A percentile compares a stretch with the other conserved stretches of the same genome.
These are phyloP conservation scores for Eucalyptus curtisii DNA, from an alignment of 345 rosid genomes.

Conservation along the genomic window DNA sequence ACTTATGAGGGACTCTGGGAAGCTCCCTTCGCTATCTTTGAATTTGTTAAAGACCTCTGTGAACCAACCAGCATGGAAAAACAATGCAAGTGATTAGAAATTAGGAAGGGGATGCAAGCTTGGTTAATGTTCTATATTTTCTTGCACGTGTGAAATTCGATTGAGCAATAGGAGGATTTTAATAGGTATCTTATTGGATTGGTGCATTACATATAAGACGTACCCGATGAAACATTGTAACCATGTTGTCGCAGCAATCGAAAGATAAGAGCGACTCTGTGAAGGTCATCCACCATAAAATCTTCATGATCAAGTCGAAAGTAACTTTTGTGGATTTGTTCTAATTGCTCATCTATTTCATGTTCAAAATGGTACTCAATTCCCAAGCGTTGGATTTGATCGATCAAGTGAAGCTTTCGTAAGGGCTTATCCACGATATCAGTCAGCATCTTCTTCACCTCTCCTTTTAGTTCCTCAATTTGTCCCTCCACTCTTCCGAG, in stretches of 20 bases:
- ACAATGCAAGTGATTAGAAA: not conserved
- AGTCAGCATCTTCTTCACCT: slow-evolving; percentile 1
- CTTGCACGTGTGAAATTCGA: not conserved
- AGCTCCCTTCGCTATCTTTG: not conserved
- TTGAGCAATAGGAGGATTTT: not conserved
- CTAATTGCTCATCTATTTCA: not conserved
- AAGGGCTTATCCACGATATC: not conserved
- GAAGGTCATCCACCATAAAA: not conserved
- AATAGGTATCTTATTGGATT: not conserved
- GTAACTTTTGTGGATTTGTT: not conserved
- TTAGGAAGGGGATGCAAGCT: not conserved
- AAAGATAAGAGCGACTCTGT: not conserved
- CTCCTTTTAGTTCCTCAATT: not conserved
- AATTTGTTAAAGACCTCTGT: not conserved
- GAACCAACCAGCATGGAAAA: not conserved
- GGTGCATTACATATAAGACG: not conserved
- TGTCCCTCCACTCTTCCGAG: not conserved
- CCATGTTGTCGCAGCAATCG: not conserved
- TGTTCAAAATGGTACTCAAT: slow-evolving; percentile 29
- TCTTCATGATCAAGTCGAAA: not conserved
- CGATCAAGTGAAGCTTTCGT: slow-evolving; percentile 3
- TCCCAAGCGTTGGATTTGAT: slow-evolving; percentile 25
- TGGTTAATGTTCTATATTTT: not conserved
- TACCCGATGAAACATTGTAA: not conserved
- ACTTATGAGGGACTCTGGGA: not conserved